A percentile compares a stretch with the other conserved stretches of the same genome.
Conservation (phyloP, 2,329 filamentous ascomycete genomes). For the Beauveria rudraprayagi region DNA sequence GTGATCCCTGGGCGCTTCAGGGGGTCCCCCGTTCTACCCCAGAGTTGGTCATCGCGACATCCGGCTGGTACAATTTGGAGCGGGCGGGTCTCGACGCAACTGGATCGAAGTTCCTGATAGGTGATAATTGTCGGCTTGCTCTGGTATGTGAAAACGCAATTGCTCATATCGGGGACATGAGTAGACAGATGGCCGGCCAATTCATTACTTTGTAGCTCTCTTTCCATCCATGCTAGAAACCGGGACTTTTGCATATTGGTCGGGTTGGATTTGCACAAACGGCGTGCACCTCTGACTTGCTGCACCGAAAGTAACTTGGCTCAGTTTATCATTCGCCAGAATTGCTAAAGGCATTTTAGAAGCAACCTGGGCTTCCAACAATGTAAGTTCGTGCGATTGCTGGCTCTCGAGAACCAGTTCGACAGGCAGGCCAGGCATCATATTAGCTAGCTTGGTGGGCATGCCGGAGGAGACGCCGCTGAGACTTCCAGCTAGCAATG, state of each 20-base stretch:
- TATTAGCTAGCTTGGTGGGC: conserved; percentile 34
- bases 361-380: background rate
- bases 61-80: background rate
- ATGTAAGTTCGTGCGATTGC: background rate
- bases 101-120: background rate
- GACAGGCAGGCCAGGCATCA: conserved; percentile 36
- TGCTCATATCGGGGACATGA: conserved; percentile 17
- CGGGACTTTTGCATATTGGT: background rate
- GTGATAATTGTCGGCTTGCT: conserved; percentile 21
- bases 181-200: no score
- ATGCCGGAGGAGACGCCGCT: conserved; percentile 21
- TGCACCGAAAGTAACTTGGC: background rate
- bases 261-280: background rate
- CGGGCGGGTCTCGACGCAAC: background rate
- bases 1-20: background rate
- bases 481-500: conserved; percentile 25
- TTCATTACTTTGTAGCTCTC: no score
- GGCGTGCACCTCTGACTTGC: background rate
- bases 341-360: background rate
- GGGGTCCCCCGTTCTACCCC: background rate
- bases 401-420: conserved; percentile 25
- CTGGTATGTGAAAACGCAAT: conserved; percentile 32
- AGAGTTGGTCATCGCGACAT: background rate
- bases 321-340: background rate
- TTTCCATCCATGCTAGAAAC: no score